A percentile compares a stretch with the other conserved stretches of the same genome.
phyloP scores from a whole-genome alignment of 2,329 filamentous ascomycete genomes.

The Pseudogymnoascus sp. region DNA sequence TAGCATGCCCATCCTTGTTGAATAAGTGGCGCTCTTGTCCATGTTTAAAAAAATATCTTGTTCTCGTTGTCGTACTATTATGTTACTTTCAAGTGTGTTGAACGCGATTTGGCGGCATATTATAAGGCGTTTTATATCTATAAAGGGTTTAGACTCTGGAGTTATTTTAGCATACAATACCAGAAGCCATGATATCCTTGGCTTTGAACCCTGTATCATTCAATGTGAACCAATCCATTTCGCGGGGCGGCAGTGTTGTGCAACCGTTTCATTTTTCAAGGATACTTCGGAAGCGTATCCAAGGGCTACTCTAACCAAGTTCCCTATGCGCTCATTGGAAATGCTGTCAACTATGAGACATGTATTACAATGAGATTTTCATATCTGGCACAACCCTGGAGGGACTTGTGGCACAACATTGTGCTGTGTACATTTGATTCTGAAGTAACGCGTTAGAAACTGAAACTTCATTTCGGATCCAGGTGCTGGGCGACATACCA shows the following conservation, averaged over 20 bases:
- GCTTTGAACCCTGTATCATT: neutral
- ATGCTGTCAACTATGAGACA: neutral
- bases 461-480: neutral
- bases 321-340: neutral
- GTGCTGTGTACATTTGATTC: slow-evolving; percentile 7
- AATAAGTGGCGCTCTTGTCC: neutral
- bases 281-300: neutral
- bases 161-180: neutral
- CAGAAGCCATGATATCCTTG: neutral
- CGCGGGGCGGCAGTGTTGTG: neutral
- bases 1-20: slow-evolving; percentile 5
- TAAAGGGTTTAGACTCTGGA: neutral
- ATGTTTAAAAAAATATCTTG: neutral
- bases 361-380: slow-evolving; percentile 2
- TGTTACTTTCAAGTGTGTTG: neutral
- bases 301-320: neutral
- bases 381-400: neutral
- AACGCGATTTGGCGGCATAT: slow-evolving; percentile 4
- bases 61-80: neutral
- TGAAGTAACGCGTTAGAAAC: neutral
- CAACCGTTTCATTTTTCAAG: slow-evolving; percentile 2
- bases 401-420: neutral
- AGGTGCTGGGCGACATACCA: neutral
- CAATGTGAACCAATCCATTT: slow-evolving; percentile 7
- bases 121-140: slow-evolving; percentile 6